Conservation (phyloP, 176 grass and related monocot species). For the Calamus simplicifolius region DNA sequence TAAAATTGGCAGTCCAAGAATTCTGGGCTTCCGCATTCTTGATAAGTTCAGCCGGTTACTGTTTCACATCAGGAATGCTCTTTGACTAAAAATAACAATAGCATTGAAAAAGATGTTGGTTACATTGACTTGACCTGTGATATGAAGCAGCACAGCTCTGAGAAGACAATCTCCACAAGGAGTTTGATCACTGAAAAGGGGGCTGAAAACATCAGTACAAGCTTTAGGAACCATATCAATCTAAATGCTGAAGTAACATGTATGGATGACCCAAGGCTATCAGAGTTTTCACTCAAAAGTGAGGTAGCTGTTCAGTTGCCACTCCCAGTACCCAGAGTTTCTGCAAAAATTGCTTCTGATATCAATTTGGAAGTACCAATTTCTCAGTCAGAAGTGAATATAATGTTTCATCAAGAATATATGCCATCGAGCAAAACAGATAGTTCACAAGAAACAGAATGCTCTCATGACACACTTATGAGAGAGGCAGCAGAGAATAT, state of each 20-base stretch:
- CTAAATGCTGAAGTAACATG: constrained; percentile 47
- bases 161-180: constrained; percentile 5
- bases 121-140: not conserved
- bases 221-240: constrained; percentile 37
- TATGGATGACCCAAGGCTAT: constrained; percentile 28
- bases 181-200: not conserved
- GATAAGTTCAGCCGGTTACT: constrained; percentile 15
- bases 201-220: constrained; percentile 19
- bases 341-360: constrained; percentile 11
- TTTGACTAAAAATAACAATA: not conserved
- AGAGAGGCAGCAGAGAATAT: constrained; percentile 44
- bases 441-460: constrained; percentile 21
- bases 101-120: not conserved
- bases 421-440: not conserved
- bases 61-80: not conserved
- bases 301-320: constrained; percentile 8
- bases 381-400: not conserved
- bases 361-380: not conserved
- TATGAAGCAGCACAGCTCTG: constrained; percentile 4
- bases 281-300: constrained; percentile 6
- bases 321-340: constrained; percentile 9
- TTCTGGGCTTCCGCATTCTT: constrained; percentile 11
- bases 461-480: constrained; percentile 21
- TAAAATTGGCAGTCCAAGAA: constrained; percentile 1
- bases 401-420: constrained; percentile 2